These are phyloP conservation scores for Eutypa lata DNA, from an alignment of 2,329 filamentous ascomycete genomes.

Conservation along the genomic window DNA sequence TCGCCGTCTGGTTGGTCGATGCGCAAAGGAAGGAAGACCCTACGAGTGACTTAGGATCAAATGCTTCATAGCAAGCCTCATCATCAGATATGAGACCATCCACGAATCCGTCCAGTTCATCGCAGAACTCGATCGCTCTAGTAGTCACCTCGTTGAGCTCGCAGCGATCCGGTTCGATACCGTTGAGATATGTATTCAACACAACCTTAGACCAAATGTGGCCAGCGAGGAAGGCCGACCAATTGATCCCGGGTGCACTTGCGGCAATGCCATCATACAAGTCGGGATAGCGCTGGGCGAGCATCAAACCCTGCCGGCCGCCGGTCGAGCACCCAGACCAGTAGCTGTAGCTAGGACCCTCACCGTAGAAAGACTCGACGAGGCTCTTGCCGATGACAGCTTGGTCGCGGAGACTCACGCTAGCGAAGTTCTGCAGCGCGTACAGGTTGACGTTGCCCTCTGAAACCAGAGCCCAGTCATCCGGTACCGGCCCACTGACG, in stretches of 20 bases:
- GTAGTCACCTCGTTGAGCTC: neutral
- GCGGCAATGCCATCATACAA: constrained; percentile 50
- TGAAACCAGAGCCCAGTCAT: constrained; percentile 1
- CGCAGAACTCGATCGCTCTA: neutral
- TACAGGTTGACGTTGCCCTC: constrained; percentile 4
- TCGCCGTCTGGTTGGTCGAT: neutral
- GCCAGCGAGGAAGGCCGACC: neutral
- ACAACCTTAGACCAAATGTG: neutral
- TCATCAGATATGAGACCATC: neutral
- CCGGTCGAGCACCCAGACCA: constrained; percentile 51
- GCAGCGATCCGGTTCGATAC: neutral
- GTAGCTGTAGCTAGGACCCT: constrained; percentile 37
- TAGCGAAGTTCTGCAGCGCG: constrained; percentile 3
- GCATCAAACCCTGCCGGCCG: constrained; percentile 47
- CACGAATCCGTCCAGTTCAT: neutral
- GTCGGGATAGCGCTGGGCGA: constrained; percentile 43
- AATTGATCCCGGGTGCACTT: neutral
- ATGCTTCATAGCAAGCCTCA: neutral
- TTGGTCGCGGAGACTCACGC: constrained; percentile 2
- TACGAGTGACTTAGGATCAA: neutral
- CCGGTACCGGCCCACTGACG: neutral
- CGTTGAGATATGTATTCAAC: neutral
- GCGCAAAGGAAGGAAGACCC: neutral
- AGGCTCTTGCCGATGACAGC: constrained; percentile 40
- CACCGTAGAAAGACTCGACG: constrained; percentile 39